Evolutionary conservation across 1,139 yeast species (phyloP).

Genomic region (Saccharomyces hybrid): DNA sequence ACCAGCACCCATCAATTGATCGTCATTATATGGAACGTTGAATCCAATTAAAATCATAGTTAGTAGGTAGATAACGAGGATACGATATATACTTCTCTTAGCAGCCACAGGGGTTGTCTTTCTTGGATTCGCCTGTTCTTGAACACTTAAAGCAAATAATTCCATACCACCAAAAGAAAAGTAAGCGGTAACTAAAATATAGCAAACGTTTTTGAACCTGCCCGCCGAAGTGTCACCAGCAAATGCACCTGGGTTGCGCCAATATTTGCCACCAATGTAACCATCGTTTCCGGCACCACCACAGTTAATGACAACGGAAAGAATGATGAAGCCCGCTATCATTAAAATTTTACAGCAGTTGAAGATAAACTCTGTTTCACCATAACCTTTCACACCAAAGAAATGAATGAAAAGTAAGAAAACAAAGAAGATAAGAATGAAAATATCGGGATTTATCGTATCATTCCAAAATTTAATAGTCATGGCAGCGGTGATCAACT

Average conservation of each 20-base stretch:
- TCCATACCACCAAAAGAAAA: conserved; percentile 81
- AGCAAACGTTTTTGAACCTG: conserved; percentile 65
- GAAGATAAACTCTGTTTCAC: conserved; percentile 60
- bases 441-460: conserved; percentile 52
- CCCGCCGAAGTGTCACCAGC: conserved; percentile 14
- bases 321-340: conserved; percentile 52
- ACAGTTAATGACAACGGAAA: conserved; percentile 48
- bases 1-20: conserved; percentile 39
- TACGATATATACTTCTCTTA: conserved; percentile 59
- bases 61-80: conserved; percentile 49
- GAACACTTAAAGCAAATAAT: conserved; percentile 74
- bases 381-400: conserved; percentile 60
- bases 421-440: conserved; percentile 52
- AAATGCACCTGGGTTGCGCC: conserved; percentile 53
- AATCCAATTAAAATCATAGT: conserved; percentile 55
- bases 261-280: conserved; percentile 52
- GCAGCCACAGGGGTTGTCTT: conserved; percentile 63
- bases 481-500: conserved; percentile 67
- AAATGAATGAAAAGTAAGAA: conserved; percentile 47
- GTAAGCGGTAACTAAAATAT: conserved; percentile 73
- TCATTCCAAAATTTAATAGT: conserved; percentile 59
- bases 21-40: conserved; percentile 51
- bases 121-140: conserved; percentile 74
- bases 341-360: conserved; percentile 51
- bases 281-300: conserved; percentile 59